phyloP scores from a whole-genome alignment of 805 yeast species.

The Schwanniomyces pseudopolymorphus region DNA sequence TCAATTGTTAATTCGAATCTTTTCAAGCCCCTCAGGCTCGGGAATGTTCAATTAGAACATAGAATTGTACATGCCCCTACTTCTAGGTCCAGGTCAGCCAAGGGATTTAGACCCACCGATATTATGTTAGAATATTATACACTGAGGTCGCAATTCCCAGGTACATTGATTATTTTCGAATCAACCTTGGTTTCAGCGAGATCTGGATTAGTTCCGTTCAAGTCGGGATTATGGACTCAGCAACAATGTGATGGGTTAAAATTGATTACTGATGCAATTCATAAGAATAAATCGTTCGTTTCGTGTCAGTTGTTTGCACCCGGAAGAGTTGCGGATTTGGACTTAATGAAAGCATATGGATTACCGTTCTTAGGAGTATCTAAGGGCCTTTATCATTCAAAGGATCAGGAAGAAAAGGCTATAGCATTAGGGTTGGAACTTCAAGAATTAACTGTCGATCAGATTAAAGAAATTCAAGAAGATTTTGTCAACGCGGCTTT shows the following conservation, averaged over 20 bases:
- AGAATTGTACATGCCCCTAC: neutral
- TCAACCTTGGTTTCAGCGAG: conserved; percentile 7
- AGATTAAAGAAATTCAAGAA: conserved; percentile 9
- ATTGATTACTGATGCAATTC: neutral
- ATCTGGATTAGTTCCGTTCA: conserved; percentile 11
- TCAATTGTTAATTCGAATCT: neutral
- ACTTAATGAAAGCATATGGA: neutral
- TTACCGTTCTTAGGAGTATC: neutral
- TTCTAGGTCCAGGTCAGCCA: neutral
- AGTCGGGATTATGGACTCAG: conserved; percentile 11
- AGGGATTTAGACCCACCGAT: neutral
- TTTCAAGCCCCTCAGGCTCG: neutral
- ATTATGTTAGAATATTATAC: conserved; percentile 1
- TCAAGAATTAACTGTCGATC: conserved; percentile 4
- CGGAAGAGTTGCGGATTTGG: neutral
- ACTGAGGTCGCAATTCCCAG: neutral
- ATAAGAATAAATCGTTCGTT: neutral
- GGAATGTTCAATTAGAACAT: neutral
- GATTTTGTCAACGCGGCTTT: conserved; percentile 14
- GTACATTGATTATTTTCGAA: conserved; percentile 7
- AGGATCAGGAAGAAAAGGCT: neutral
- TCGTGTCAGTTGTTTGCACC: neutral
- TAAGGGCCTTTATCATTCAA: neutral
- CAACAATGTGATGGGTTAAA: conserved; percentile 6
- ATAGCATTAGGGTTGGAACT: neutral